Base-by-base conservation (phyloP, 257 asterid genomes). In the Solanum pinnatisectum region DNA sequence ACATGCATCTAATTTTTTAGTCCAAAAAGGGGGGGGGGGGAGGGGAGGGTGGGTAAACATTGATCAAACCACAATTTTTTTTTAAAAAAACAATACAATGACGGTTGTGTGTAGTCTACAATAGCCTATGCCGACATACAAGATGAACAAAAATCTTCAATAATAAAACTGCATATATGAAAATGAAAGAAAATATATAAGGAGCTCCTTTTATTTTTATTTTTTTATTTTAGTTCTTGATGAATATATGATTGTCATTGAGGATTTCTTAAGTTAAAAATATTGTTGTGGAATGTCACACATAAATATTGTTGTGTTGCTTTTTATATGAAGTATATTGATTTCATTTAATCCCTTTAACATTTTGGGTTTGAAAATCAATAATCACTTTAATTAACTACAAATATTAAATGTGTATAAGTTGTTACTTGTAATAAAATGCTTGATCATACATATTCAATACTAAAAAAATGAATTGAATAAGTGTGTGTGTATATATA, bases 71-170 rank as follows among this genome's bases (percentile, higher is more conserved):
- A 4, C 22, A 49, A 49, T 1, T 7, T 37, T 1, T 37, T 37
- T 40, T 10, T 3, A 10, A 40, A 49, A 15, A 49, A 2, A 1
- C 2, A 49, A 49, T 5, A 15, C 3, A 49, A 49, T 15, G 60
- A 49, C 3, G 8, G 1, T 49, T 1, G 0, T 2, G 2, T 15
- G 15, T 2, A 49, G 8, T 15, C 3, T 14, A 30, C 6, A 1
- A 63, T 11, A 10, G 6, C 4, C 5, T 60, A 9, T 60, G 14
- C 2, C 2, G 30, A 23, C 0, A 23, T 23, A 23, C 14, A 60
- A 22, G 30, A 22, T 23, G 14, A 60, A 3, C 30, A 60, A 60
- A 60, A 60, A 60, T 60, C 27, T n/a, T 60, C 30, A 60, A 60
- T 60, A 9, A 22, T 60, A 8, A 60, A 49, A 49, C 14, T 63